Base-by-base conservation (phyloP, 306 rosid genomes). In the Ammopiptanthus mongolicus region DNA sequence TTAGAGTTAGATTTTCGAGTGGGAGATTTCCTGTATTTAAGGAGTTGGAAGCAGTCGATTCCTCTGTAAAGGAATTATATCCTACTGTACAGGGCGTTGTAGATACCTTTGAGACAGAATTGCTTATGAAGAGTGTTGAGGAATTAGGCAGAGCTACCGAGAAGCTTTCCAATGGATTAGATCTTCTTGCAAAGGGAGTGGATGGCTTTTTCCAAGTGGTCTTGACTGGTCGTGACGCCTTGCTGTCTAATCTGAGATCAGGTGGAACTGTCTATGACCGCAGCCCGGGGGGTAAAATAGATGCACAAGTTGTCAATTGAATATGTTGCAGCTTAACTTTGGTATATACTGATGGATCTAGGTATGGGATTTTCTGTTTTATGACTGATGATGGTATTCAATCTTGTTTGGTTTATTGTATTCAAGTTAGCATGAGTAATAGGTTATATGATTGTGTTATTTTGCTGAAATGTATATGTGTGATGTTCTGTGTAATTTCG, bases 141-240 rank as follows among this genome's bases (percentile, higher is more conserved):
- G 91, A 87, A 39, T 82, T 90, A 69, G 69, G 86, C 77, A 74
- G 64, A 7, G 77, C 65, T 9, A 78, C 84, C 2, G 90, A 84
- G 74, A 82, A 70, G 62, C 90, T 94, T 52, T 88, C 96, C 0
- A 83, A 84, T 55, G 97, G 96, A 69, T 65, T 94, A 1, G 97
- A 94, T 87, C 84, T 81, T 84, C 95, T 91, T 46, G 81, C 90
- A 13, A 87, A 94, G 81, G 95, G 86, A 79, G 97, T 94, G 34
- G 96, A 91, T 77, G 83, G 85, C 8, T 94, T 91, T 82, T 94
- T 94, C 81, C 89, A 83, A 10, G 80, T 86, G 75, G 89, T 94
- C 48, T 79, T 94, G 84, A 14, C 72, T 0, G 93, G 97, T 15
- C 97, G 98, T 4, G 96, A 94, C 44, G 84, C 93, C 12, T 79